phyloP scores from a whole-genome alignment of 2,329 filamentous ascomycete genomes.

The Exophiala aquamarina region DNA sequence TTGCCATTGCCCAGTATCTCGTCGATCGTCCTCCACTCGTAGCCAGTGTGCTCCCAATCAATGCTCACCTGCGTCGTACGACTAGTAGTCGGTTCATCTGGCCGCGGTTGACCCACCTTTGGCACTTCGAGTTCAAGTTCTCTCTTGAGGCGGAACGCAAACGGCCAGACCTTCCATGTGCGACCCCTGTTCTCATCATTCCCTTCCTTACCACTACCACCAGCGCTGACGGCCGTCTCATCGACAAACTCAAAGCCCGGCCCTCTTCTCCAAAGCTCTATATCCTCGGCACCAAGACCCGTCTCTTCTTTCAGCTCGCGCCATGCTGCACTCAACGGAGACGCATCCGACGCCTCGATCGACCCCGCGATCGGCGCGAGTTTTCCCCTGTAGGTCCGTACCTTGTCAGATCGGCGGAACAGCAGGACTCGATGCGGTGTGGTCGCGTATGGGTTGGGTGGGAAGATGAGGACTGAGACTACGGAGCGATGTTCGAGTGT shows the following conservation, averaged over 20 bases:
- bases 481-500: constrained; percentile 33
- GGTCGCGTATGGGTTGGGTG: constrained; percentile 22
- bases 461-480: constrained; percentile 48
- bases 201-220: constrained; percentile 7
- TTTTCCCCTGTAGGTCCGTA: constrained; percentile 60
- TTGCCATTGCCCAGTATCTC: constrained; percentile 41
- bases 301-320: constrained; percentile 66
- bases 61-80: constrained; percentile 51
- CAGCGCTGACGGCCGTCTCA: constrained; percentile 50
- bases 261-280: constrained; percentile 57
- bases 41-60: constrained; percentile 64
- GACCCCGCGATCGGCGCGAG: constrained; percentile 64
- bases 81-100: too few species aligned
- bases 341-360: constrained; percentile 55
- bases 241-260: constrained; percentile 61
- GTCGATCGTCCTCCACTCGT: constrained; percentile 58
- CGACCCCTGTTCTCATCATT: constrained; percentile 13
- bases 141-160: constrained; percentile 46
- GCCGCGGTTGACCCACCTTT: too few species aligned
- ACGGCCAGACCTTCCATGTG: constrained; percentile 62
- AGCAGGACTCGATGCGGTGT: constrained; percentile 52
- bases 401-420: constrained; percentile 61
- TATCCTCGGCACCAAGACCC: constrained; percentile 46
- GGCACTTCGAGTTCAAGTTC: too few species aligned
- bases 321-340: constrained; percentile 58